Evolutionary conservation across 345 rosid species (phyloP), one percentile per base, ranked within the genome.

Genomic region (Gossypium longicalyx): DNA sequence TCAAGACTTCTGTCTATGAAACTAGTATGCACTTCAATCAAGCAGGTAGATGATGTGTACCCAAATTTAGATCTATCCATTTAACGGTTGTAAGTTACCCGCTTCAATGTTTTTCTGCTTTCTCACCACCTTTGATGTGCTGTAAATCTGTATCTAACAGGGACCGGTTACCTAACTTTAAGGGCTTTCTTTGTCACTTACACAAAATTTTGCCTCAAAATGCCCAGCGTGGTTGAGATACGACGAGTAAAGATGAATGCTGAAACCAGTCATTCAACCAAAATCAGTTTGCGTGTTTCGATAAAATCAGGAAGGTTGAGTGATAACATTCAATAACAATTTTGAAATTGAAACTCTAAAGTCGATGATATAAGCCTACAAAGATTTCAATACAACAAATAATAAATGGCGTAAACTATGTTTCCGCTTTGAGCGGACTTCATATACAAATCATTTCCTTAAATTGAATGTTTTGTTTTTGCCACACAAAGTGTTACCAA

Each of bases 221-320:
- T 20, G 85, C 62, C 48, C 77, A 70, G 81, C 74, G 85, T 69
- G 64, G 79, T 78, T 90, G 93, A 25, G 92, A 88, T 53, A 91
- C 70, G 76, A 89, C 60, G 74, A 93, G 74, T 81, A 93, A 74
- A 16, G 91, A 83, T 48, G 92, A 89, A 65, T 76, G 38, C 98
- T 93, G 93, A 83, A 85, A 83, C 77, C 76, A 74, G 73, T 9
- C 63, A 81, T 64, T 20, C 75, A 15, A 34, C 17, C 19, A 58
- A 9, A 73, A 20, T 58, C 34, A 45, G 61, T 54, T 27, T 25
- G 19, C 0, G 1, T 22, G 71, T 6, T 22, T 22, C 25, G 23
- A 52, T 1, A 25, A 25, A 70, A 27, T 51, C 44, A 20, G 11
- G 5, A 38, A 56, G 19, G 22, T 0, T 2, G 29, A 6, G 25